phyloP scores from a whole-genome alignment of 208 protist species.

The Crithidia bombi region DNA sequence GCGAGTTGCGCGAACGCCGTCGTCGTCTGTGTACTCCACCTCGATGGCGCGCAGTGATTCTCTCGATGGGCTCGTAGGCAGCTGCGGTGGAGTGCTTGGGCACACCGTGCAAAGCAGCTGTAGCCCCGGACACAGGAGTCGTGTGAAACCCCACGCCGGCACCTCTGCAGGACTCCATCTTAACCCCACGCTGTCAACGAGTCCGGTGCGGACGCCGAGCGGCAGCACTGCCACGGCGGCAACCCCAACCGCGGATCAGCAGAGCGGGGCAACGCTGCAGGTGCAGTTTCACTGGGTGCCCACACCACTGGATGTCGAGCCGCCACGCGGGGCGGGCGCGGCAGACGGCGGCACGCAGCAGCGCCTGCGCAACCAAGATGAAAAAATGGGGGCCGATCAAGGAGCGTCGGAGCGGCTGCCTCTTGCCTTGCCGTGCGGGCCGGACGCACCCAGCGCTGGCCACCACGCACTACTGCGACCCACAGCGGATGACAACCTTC shows the following conservation, averaged over 20 bases:
- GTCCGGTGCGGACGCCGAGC: not conserved
- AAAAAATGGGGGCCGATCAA: not conserved
- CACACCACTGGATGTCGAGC: conserved; percentile 20
- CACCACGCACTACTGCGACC: not conserved
- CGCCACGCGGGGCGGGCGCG: conserved; percentile 4
- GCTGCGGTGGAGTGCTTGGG: conserved; percentile 22
- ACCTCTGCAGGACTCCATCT: not conserved
- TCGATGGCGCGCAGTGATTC: conserved; percentile 25
- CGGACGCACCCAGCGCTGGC: not conserved
- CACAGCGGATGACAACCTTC: conserved; percentile 1
- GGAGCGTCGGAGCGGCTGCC: not conserved
- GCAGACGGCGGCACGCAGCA: not conserved
- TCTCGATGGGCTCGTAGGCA: conserved; percentile 15
- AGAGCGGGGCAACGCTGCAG: conserved; percentile 30
- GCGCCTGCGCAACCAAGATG: not conserved
- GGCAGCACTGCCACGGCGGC: conserved; percentile 6
- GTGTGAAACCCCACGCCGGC: not conserved
- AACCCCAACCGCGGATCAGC: conserved; percentile 13
- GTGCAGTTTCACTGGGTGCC: conserved; percentile 37
- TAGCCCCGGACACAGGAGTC: conserved; percentile 10
- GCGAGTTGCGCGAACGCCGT: conserved; percentile 2
- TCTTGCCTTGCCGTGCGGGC: too few relatives aligned
- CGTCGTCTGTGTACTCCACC: conserved; percentile 12
- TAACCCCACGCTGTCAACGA: conserved; percentile 4
- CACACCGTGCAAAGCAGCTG: conserved; percentile 36